A percentile compares a stretch with the other conserved stretches of the same genome.
These are phyloP conservation scores for Pseudozyma thailandica DNA, from an alignment of 1,284 basidiomycete genomes.

Conservation along the genomic window DNA sequence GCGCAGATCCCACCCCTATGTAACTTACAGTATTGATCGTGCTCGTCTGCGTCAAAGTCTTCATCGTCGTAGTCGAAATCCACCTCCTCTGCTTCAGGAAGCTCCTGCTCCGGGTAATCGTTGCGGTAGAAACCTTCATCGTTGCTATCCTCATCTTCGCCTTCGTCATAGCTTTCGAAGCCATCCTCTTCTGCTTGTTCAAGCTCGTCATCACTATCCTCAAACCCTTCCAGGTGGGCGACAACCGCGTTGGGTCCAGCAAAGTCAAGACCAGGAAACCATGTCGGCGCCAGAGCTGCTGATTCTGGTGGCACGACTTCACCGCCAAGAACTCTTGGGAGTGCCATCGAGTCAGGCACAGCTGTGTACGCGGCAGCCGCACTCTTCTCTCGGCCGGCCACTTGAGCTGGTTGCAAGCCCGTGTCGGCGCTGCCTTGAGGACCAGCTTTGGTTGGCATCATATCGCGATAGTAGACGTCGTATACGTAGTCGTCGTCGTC, in stretches of 20 bases:
- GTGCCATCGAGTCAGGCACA: conserved; percentile 30
- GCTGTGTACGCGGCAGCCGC: conserved; percentile 30
- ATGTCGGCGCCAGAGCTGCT: conserved; percentile 15
- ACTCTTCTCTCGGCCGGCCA: conserved; percentile 39
- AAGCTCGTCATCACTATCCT: conserved; percentile 42
- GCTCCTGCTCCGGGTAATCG: conserved; percentile 64
- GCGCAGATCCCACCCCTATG: neutral
- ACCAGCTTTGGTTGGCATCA: conserved; percentile 40
- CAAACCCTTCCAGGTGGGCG: conserved; percentile 34
- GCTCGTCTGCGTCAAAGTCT: conserved; percentile 31
- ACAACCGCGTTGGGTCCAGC: conserved; percentile 33
- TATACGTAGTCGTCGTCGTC: conserved; percentile 62
- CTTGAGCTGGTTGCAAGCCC: conserved; percentile 34
- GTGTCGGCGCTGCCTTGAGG: conserved; percentile 35
- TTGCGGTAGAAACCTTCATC: conserved; percentile 66
- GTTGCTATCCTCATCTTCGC: conserved; percentile 65
- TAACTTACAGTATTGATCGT: conserved; percentile 49
- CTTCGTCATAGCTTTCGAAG: conserved; percentile 56
- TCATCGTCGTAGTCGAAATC: conserved; percentile 47
- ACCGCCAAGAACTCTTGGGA: conserved; percentile 42
- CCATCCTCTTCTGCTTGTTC: conserved; percentile 43
- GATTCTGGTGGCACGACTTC: conserved; percentile 33
- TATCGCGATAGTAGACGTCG: conserved; percentile 64
- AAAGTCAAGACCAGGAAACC: conserved; percentile 37
- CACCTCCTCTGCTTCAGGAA: conserved; percentile 53